Evolutionary conservation across 2,329 filamentous ascomycete genomes (phyloP).

Genomic region (Graphiopsis chlorocephala): DNA sequence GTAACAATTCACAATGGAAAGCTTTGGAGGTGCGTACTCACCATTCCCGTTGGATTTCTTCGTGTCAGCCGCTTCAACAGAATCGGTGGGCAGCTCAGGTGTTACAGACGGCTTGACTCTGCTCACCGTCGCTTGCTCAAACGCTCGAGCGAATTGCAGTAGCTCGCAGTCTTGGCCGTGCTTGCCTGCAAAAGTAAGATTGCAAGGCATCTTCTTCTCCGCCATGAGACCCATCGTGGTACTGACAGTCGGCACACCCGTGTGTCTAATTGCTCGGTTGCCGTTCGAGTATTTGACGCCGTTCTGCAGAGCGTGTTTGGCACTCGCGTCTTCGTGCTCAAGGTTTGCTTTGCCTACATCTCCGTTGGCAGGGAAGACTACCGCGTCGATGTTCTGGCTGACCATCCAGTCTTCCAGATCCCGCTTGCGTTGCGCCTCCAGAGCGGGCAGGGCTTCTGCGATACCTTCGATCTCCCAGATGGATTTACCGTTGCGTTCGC

Average conservation of each 20-base stretch:
- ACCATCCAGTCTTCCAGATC: conserved; percentile 54
- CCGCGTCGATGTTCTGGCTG: conserved; percentile 40
- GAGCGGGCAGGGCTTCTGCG: conserved; percentile 41
- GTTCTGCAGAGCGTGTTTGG: conserved; percentile 45
- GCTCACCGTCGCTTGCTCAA: conserved; percentile 25
- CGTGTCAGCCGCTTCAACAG: conserved; percentile 11
- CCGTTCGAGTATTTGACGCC: conserved; percentile 56
- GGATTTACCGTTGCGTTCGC: conserved; percentile 28
- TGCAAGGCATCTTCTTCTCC: conserved; percentile 51
- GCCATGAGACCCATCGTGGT: conserved; percentile 53
- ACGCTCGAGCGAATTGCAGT: conserved; percentile 29
- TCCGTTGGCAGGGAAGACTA: conserved; percentile 51
- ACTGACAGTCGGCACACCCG: conserved; percentile 54
- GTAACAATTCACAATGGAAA: conserved; percentile 10
- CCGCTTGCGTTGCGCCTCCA: conserved; percentile 50
- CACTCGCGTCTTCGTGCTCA: conserved; percentile 37
- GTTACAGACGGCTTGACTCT: conserved; percentile 28
- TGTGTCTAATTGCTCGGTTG: conserved; percentile 52
- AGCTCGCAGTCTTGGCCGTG: conserved; percentile 46
- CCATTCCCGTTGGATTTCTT: background rate
- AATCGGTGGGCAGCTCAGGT: conserved; percentile 25
- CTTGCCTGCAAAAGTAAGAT: conserved; percentile 52
- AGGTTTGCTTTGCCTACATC: conserved; percentile 51
- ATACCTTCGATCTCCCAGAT: conserved; percentile 46
- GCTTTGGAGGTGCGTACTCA: background rate